Percentiles rank a stretch among this genome's conserved stretches.
phyloP scores from a whole-genome alignment of 257 asterid genomes.

The Lithospermum erythrorhizon region DNA sequence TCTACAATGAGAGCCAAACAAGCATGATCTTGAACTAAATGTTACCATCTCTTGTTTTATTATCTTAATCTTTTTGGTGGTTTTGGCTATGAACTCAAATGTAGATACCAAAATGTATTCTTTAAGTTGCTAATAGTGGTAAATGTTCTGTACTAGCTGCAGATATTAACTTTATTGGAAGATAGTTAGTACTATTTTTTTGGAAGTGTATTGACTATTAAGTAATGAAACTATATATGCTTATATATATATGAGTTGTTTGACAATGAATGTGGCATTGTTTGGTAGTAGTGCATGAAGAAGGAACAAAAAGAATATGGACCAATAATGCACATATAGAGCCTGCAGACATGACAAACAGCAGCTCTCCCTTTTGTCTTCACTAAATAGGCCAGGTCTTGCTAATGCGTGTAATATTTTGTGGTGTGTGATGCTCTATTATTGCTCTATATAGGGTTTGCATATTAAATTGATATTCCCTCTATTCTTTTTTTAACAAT shows the following conservation, averaged over 20 bases:
- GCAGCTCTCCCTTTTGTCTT: neutral
- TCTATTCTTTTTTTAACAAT: no score
- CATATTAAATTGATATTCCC: no score
- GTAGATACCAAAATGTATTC: neutral
- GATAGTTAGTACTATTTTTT: neutral
- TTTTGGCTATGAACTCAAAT: no score
- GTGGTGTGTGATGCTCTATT: neutral
- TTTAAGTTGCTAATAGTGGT: neutral
- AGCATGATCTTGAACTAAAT: conserved; percentile 17
- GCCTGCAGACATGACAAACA: neutral
- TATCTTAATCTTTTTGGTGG: neutral
- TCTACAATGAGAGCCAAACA: conserved; percentile 19
- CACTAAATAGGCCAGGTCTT: neutral
- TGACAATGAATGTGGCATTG: no score
- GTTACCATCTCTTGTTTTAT: neutral
- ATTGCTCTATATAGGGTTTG: neutral
- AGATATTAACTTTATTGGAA: neutral
- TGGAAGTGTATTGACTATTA: neutral
- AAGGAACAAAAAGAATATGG: conserved; percentile 1
- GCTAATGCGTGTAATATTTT: neutral
- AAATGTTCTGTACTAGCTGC: neutral
- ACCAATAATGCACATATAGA: neutral
- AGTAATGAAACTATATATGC: neutral
- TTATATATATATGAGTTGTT: neutral
- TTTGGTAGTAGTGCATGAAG: neutral